Evolutionary conservation across 352 stramenopile genomes (phyloP), one percentile per base, ranked within the genome.

Genomic region (Phytophthora sojae): DNA sequence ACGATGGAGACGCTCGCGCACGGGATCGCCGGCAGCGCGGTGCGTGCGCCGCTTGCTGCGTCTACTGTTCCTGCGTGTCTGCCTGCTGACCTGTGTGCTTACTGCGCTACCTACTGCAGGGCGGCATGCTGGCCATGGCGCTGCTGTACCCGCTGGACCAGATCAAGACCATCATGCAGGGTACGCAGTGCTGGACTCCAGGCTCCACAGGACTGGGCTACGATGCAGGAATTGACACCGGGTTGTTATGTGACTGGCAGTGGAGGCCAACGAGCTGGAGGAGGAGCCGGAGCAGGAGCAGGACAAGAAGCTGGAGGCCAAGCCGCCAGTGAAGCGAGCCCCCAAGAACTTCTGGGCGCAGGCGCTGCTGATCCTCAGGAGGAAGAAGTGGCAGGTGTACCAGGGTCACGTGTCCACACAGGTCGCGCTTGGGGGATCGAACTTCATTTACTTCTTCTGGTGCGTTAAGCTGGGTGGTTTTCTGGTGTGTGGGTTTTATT

Each of bases 401-500:
- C 85, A 93, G 53, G 89, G 86, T 25, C 86, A 91, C 61, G 76
- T 93, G 53, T 89, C 88, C 59, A 92, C 90, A 62, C 85, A 95
- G 55, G 65, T 96, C n/a, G 89, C 75, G 60, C 79, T 91, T 9
- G 81, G 81, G 21, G 76, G 87, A 45, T 94, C 82, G 26, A 96
- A 97, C 75, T 96, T 95, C 69, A 73, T 97, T 58, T 97, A 96
- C 62, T 97, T 97, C 76, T 97, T 94, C 76, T 94, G 83, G 77
- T 95, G 70, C 32, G 32, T 39, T 39, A 7, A 14, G 39, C 4
- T 21, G 39, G 14, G 44, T 56, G 26, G 17, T 42, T 49, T 35
- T 35, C 45, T 21, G 21, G 21, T 21, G 32, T 30, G 30, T 14
- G 12, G 77, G 54, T 52, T 25, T 4, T 39, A 1, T 5, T 55